Conservation (phyloP, 257 asterid species). For the Solanum microdontum region DNA sequence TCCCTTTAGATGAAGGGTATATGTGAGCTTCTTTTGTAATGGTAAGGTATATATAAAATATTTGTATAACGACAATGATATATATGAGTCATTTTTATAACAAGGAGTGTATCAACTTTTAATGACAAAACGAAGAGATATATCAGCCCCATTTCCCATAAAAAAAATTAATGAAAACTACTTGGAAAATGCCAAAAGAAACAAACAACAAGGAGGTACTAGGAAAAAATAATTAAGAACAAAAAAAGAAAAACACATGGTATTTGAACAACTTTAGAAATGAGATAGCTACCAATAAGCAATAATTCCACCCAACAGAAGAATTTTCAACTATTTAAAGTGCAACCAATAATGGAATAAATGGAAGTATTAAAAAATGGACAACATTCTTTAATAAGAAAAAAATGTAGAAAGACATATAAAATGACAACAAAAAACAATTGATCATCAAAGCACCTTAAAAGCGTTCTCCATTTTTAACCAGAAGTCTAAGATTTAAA, state of each 20-base stretch:
- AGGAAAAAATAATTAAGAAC: too few species aligned
- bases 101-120: fast-evolving
- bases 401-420: neutral
- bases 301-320: neutral
- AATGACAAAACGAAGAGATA: fast-evolving
- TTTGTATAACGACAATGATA: too few species aligned
- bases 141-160: too few species aligned
- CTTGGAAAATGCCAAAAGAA: neutral
- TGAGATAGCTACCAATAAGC: neutral
- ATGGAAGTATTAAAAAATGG: neutral
- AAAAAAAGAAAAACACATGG: neutral
- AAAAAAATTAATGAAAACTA: neutral
- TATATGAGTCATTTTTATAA: too few species aligned
- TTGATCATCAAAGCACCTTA: neutral
- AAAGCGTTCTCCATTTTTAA: neutral
- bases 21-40: too few species aligned
- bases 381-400: neutral
- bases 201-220: neutral
- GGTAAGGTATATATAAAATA: fast-evolving
- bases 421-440: neutral
- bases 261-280: neutral
- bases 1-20: too few species aligned
- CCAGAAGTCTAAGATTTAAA: too few species aligned
- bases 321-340: neutral
- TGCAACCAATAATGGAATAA: neutral